Conservation (phyloP, 768 basidiomycete genomes). For the Kwoniella bestiolae region DNA sequence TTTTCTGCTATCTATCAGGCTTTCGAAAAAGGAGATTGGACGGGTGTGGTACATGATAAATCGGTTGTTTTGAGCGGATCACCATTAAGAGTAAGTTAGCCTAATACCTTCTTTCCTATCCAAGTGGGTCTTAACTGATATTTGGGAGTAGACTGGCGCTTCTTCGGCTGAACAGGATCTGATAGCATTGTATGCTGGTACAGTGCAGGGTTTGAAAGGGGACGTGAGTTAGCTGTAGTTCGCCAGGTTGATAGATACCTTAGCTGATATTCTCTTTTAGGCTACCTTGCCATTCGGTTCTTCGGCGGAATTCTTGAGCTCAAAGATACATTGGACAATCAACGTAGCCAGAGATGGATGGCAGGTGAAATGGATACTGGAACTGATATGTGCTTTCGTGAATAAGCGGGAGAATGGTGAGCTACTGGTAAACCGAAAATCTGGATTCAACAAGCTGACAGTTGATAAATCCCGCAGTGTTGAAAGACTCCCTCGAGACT, state of each 20-base stretch:
- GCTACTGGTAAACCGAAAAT: slow-evolving; percentile 21
- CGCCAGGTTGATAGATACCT: not conserved
- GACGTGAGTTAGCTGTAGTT: slow-evolving; percentile 62
- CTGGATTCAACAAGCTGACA: not conserved
- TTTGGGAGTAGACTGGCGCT: slow-evolving; percentile 59
- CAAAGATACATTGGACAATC: slow-evolving; percentile 68
- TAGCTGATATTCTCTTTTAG: slow-evolving; percentile 56
- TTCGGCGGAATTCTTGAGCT: slow-evolving; percentile 63
- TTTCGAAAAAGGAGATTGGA: slow-evolving; percentile 65
- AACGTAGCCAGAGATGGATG: slow-evolving; percentile 48
- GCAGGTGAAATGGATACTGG: slow-evolving; percentile 50
- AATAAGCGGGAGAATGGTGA: slow-evolving; percentile 78
- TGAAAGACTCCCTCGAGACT: slow-evolving; percentile 30
- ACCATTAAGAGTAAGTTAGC: slow-evolving; percentile 29
- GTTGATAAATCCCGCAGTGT: slow-evolving; percentile 11
- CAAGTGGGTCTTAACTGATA: too few relatives aligned
- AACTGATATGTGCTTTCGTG: slow-evolving; percentile 67
- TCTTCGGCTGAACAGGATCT: slow-evolving; percentile 66
- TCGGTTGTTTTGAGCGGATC: slow-evolving; percentile 57
- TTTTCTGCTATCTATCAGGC: slow-evolving; percentile 66
- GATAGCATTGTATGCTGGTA: slow-evolving; percentile 70
- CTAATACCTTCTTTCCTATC: not conserved
- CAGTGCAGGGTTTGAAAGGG: slow-evolving; percentile 67
- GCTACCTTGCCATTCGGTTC: slow-evolving; percentile 63
- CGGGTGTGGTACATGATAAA: slow-evolving; percentile 65